These are phyloP conservation scores for Boletus patriciae DNA, from an alignment of 768 basidiomycete genomes.

Conservation along the genomic window DNA sequence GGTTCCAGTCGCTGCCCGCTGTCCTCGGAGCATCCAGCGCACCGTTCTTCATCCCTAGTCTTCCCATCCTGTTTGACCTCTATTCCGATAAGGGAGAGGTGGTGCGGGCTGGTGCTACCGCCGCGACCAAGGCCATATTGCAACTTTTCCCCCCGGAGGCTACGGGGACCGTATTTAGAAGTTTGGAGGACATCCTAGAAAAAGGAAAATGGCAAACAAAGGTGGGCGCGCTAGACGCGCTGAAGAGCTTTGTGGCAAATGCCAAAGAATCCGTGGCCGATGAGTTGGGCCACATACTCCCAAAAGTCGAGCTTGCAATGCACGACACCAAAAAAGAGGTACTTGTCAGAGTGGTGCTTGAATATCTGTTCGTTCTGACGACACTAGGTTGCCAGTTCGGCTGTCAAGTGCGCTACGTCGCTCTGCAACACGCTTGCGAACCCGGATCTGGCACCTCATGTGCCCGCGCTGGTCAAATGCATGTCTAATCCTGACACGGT, in stretches of 20 bases:
- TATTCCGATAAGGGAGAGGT: conserved; percentile 95
- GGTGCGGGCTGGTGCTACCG: conserved; percentile 76
- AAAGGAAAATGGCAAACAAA: conserved; percentile 93
- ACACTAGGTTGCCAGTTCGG: conserved; percentile 75
- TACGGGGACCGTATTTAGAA: conserved; percentile 62
- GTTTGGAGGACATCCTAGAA: conserved; percentile 73
- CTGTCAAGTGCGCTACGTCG: conserved; percentile 84
- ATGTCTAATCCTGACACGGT: conserved; percentile 91
- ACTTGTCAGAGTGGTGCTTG: conserved; percentile 15
- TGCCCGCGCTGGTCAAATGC: conserved; percentile 85
- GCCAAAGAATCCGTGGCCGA: conserved; percentile 78
- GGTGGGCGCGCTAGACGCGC: conserved; percentile 87
- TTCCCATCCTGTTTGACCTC: conserved; percentile 77
- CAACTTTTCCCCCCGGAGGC: conserved; percentile 84
- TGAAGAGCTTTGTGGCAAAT: conserved; percentile 68
- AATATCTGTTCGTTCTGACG: conserved; percentile 10
- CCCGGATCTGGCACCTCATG: conserved; percentile 87
- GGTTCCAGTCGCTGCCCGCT: conserved; percentile 69
- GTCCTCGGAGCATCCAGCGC: conserved; percentile 69
- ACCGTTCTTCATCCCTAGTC: conserved; percentile 73
- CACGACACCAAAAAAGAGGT: conserved; percentile 97
- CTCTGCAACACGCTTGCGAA: conserved; percentile 92
- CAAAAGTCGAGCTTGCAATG: conserved; percentile 87
- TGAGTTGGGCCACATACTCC: conserved; percentile 77
- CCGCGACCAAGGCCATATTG: conserved; percentile 80